Evolutionary conservation across 2,329 filamentous ascomycete species (phyloP), one percentile per base, ranked within the genome.

Genomic region (Coleophoma crateriformis): DNA sequence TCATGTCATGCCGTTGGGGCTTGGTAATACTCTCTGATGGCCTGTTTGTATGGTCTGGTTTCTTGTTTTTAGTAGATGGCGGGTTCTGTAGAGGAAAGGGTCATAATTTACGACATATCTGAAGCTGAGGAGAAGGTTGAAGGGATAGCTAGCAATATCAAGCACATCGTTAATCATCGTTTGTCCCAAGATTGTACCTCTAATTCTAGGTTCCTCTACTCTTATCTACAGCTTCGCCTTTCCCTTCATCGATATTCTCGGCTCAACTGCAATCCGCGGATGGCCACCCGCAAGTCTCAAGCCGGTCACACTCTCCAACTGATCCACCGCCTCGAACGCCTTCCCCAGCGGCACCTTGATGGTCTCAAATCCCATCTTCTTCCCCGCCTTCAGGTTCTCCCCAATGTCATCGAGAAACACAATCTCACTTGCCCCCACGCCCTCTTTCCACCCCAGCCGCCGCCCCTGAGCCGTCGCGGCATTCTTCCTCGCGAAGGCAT

Each of bases 331-430:
- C 64, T 91, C 84, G 64, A 81, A 87, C 1, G 87, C 82, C 65
- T 78, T 82, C 2, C 91, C 91, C 27, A 97, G 70, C 8, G 79
- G 73, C 1, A 97, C 94, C 69, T 92, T 96, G 56, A 97, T 78
- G 0, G 92, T 97, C 49, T 77, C 70, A 66, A 97, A 85, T 0
- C 92, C 92, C 19, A 83, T 72, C 45, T 76, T 77, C 68, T 77
- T 87, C 1, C 84, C 94, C 41, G 78, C 85, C 73, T 91, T 94
- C 50, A 97, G 68, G 65, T 99, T 99, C 68, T 91, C 84, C 2
- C 94, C 94, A 65, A 99, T 88, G 61, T 88, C 85, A 67, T 88
- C 94, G 45, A 96, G 69, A 65, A 99, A 99, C 4, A 95, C 69
- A 41, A 96, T 74, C 49, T 96, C 89, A 1, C 71, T 71, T 0